These are phyloP conservation scores for Phellinidium pouzarii DNA, from an alignment of 1,284 basidiomycete species.

Conservation along the genomic window DNA sequence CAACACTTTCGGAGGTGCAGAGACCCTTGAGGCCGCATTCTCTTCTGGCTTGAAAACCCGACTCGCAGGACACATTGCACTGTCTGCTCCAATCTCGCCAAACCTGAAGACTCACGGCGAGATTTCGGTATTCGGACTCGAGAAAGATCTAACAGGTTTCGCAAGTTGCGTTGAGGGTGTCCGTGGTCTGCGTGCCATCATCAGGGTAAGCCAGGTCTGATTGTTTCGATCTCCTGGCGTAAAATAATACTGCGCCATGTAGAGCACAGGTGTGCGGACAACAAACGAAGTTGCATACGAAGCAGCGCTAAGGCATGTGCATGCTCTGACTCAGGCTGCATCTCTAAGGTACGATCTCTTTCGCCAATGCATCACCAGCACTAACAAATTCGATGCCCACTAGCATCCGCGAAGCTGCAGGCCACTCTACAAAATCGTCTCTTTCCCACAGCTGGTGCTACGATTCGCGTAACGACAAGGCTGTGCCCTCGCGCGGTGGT, in stretches of 20 bases:
- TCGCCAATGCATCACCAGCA: not conserved
- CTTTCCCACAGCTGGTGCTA: slow-evolving; percentile 72
- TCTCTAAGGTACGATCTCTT: slow-evolving; percentile 31
- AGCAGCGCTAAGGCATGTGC: slow-evolving; percentile 69
- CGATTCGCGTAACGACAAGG: slow-evolving; percentile 78
- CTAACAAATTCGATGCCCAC: slow-evolving; percentile 27
- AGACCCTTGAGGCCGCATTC: slow-evolving; percentile 79
- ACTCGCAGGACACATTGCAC: slow-evolving; percentile 68
- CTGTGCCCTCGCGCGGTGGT: slow-evolving; percentile 56
- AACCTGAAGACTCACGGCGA: slow-evolving; percentile 58
- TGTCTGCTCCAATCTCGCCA: slow-evolving; percentile 51
- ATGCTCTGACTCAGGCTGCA: slow-evolving; percentile 63
- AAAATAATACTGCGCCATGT: slow-evolving; percentile 22
- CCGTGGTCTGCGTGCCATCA: slow-evolving; percentile 55
- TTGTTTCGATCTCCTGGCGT: slow-evolving; percentile 20
- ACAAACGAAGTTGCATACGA: slow-evolving; percentile 80
- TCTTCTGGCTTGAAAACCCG: slow-evolving; percentile 87
- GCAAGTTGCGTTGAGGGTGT: slow-evolving; percentile 66
- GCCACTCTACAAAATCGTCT: slow-evolving; percentile 77
- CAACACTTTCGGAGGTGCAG: slow-evolving; percentile 90
- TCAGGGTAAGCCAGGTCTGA: slow-evolving; percentile 54
- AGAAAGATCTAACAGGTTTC: slow-evolving; percentile 64
- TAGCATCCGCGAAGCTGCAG: slow-evolving; percentile 80
- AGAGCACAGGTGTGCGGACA: slow-evolving; percentile 38
- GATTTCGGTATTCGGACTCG: slow-evolving; percentile 52